A percentile compares a stretch with the other conserved stretches of the same genome.
phyloP scores from a whole-genome alignment of 1,284 basidiomycete genomes.

The Inonotus obliquus region DNA sequence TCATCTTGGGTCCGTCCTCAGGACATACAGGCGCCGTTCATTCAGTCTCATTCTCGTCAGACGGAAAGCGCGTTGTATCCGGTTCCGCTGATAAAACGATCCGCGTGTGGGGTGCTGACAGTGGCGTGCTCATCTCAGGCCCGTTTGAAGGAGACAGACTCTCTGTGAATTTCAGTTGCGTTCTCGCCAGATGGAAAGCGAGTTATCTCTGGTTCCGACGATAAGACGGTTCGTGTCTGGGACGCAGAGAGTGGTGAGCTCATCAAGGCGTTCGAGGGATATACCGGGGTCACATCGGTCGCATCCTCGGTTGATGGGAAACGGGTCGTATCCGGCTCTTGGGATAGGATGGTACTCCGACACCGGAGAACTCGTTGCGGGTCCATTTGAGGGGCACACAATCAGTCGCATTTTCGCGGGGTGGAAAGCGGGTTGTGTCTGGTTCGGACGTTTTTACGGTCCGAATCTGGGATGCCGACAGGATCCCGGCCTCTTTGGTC shows the following conservation, averaged over 20 bases:
- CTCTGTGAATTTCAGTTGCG: not conserved
- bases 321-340: not conserved
- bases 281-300: not conserved
- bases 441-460: not conserved
- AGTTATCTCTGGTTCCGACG: not conserved
- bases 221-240: not conserved
- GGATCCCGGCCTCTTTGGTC: not conserved
- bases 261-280: not conserved
- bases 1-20: no score
- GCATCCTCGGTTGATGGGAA: not conserved
- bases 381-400: not conserved
- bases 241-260: not conserved
- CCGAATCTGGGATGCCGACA: not conserved
- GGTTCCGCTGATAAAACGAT: no score
- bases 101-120: no score
- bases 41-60: no score
- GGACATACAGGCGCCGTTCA: no score
- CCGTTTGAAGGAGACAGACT: not conserved
- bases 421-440: not conserved
- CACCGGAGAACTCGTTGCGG: not conserved
- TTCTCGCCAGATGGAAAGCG: not conserved
- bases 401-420: constrained; percentile 8
- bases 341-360: not conserved
- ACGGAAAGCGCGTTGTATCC: no score
- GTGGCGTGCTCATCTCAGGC: no score